A percentile compares a stretch with the other conserved stretches of the same genome.
Evolutionary conservation across 2,329 filamentous ascomycete genomes (phyloP).

Genomic region (Leptographium wingfieldii): DNA sequence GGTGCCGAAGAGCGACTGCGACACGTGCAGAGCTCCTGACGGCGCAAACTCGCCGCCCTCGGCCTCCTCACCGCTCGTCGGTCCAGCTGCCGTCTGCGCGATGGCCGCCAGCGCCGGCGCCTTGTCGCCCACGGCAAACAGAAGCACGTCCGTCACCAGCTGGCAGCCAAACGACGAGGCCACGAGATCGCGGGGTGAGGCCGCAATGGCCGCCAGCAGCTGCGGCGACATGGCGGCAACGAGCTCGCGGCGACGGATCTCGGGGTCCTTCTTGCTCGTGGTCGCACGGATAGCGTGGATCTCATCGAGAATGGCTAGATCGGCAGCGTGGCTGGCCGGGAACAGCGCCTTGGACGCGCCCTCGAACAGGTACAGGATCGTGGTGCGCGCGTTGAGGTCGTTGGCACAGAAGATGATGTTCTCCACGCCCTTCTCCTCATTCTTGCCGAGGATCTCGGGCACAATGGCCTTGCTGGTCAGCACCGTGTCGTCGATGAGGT

Average conservation of each 20-base stretch:
- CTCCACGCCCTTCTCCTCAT: conserved; percentile 46
- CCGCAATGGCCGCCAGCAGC: conserved; percentile 60
- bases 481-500: conserved; percentile 90
- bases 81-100: conserved; percentile 47
- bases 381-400: conserved; percentile 50
- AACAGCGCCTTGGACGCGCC: conserved; percentile 49
- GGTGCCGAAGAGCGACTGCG: conserved; percentile 50
- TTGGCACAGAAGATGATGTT: conserved; percentile 53
- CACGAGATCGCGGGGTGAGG: conserved; percentile 55
- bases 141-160: conserved; percentile 69
- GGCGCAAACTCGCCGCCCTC: conserved; percentile 14
- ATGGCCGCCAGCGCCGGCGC: conserved; percentile 58
- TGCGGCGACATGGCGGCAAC: conserved; percentile 60
- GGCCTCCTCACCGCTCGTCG: conserved; percentile 23
- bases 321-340: conserved; percentile 47
- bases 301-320: conserved; percentile 61
- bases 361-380: conserved; percentile 74
- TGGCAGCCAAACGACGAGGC: conserved; percentile 75
- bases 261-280: conserved; percentile 87
- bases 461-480: conserved; percentile 77
- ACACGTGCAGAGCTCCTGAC: conserved; percentile 38
- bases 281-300: conserved; percentile 65
- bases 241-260: conserved; percentile 62
- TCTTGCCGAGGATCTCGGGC: conserved; percentile 69
- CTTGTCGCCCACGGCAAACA: conserved; percentile 66